phyloP scores from a whole-genome alignment of 805 yeast genomes.

The Saccharomyces eubayanus region DNA sequence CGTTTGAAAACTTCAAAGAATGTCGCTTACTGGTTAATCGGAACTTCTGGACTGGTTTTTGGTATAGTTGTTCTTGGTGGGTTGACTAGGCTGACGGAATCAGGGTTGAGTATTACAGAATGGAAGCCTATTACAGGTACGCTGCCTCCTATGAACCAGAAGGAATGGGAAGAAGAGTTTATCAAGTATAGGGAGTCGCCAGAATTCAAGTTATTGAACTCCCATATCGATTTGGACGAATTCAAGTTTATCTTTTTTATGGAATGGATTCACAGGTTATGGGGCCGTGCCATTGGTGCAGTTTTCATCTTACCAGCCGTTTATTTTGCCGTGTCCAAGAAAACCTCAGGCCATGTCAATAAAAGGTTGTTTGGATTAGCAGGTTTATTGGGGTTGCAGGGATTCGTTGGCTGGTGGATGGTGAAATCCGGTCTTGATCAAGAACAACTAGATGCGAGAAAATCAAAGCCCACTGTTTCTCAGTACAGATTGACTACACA shows the following conservation, averaged over 20 bases:
- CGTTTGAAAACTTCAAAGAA: slow-evolving; percentile 34
- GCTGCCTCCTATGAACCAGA: slow-evolving; percentile 73
- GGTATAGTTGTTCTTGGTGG: slow-evolving; percentile 97
- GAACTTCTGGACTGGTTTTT: slow-evolving; percentile 81
- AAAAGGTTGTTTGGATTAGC: slow-evolving; percentile 64
- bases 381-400: slow-evolving; percentile 80
- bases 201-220: slow-evolving; percentile 80
- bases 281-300: slow-evolving; percentile 87
- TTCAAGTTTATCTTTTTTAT: slow-evolving; percentile 89
- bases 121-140: slow-evolving; percentile 98
- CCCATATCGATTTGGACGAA: slow-evolving; percentile 76
- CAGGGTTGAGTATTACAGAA: slow-evolving; percentile 92
- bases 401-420: slow-evolving; percentile 99
- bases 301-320: slow-evolving; percentile 77
- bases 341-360: slow-evolving; percentile 60
- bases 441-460: slow-evolving; percentile 65
- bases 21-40: slow-evolving; percentile 84
- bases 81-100: slow-evolving; percentile 86
- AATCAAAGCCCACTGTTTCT: slow-evolving; percentile 93
- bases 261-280: slow-evolving; percentile 95
- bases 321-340: slow-evolving; percentile 62
- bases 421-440: slow-evolving; percentile 90
- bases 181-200: slow-evolving; percentile 76
- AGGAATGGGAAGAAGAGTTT: slow-evolving; percentile 84
- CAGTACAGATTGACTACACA: slow-evolving; percentile 92